Base-by-base conservation (phyloP, 108 stramenopile species). In the Bacterosira constricta region DNA sequence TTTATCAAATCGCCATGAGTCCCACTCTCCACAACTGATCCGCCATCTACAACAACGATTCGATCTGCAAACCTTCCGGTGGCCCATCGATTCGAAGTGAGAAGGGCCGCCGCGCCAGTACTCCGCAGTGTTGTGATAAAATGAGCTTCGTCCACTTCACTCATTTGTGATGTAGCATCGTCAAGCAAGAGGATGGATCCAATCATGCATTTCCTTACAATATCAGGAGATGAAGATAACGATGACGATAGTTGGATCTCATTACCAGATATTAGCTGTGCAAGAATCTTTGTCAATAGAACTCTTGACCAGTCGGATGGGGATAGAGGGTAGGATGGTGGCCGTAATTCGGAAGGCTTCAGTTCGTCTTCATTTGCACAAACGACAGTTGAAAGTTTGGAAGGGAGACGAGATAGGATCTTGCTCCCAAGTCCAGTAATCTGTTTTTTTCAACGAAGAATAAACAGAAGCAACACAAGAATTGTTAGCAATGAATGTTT, bases 261-360 rank as follows among this genome's bases (percentile, higher is more conserved):
- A 69, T 91, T 92, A 32, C 89, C 87, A 23, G 82, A 83, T 23
- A 95, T 86, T 9, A 89, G 64, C 68, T 92, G 94, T 1, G 91
- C 88, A 38, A 95, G 75, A 0, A 90, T 84, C 54, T 84, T 73
- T 8, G 94, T 80, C 8, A 95, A 63, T 12, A 95, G 57, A 27
- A 92, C 71, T 53, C 89, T 88, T 15, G 90, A 88, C 94, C 94
- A 95, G 64, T 95, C 94, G 9, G 83, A 83, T 34, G 94, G 88
- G 6, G 94, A 95, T 9, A 95, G 59, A 29, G 64, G 58, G 35
- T 72, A 57, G 23, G 81, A 69, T 17, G 81, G 82, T 36, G 90
- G 89, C 15, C 86, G 74, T 18, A 86, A 42, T 20, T 87, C 55
- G 18, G 88, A 83, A 32, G 86, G 88, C 36, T 80, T 79, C 58